Evolutionary conservation across 2,329 filamentous ascomycete genomes (phyloP), one percentile per base, ranked within the genome.

Genomic region (Fusarium tupiense): DNA sequence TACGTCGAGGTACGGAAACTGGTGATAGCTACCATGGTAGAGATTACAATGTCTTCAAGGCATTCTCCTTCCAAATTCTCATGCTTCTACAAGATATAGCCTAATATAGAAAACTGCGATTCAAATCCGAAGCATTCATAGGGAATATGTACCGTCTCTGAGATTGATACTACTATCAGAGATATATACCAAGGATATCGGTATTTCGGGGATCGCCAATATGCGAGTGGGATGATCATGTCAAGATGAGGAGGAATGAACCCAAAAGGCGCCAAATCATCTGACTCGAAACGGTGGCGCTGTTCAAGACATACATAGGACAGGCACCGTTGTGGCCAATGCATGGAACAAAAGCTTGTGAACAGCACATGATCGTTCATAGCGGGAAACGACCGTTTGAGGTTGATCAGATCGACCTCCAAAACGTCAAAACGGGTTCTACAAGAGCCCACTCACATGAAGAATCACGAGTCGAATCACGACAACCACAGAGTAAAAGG

Each of bases 401-500:
- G 46, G 40, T 65, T 52, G 67, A 58, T 41, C 49, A 65, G 46
- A 62, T 53, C 57, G 41, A 47, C 47, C 59, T 50, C 44, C 38
- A 58, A 69, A 58, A 41, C 19, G 41, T 47, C 61, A 64, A 58
- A 53, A 56, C 50, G 53, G 67, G 47, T 38, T 60, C 44, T 35
- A 41, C 33, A 60, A 53, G 40, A 57, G 41, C 52, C 61, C 73
- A 61, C 69, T 57, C 64, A 67, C 53, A 52, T 67, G 59, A 64
- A 68, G 53, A 65, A 78, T 77, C 76, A 77, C 70, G 72, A 46
- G 74, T 67, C 71, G 53, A 66, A 76, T 65, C 76, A 77, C 67
- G 61, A 71, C 61, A 58, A 68, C 68, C 40, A 47, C 53, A 50
- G 40, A 53, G 43, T 19, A 61, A 33, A 56, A 64, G 43, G 61